A percentile compares a stretch with the other conserved stretches of the same genome.
Conservation (phyloP, 768 basidiomycete species). For the Dentipellis sp. region DNA sequence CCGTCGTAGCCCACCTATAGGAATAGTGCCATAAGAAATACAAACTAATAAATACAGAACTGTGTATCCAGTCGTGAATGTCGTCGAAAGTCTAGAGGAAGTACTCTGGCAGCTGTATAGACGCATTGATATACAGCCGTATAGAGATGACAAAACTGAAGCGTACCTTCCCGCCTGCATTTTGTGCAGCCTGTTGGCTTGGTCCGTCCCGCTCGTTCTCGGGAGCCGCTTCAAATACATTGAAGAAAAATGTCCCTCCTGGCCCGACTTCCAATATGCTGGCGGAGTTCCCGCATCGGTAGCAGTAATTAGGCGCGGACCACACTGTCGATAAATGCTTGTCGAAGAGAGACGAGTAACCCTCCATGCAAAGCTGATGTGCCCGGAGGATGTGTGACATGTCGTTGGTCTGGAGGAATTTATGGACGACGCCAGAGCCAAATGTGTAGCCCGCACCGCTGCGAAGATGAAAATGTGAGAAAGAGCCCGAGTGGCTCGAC, state of each 20-base stretch:
- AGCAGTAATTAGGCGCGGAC: constrained; percentile 98
- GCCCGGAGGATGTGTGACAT: constrained; percentile 98
- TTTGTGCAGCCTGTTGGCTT: constrained; percentile 66
- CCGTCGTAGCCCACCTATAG: not conserved
- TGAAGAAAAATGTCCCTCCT: constrained; percentile 82
- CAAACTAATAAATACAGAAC: not conserved
- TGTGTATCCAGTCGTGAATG: not conserved
- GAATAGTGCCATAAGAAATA: not conserved
- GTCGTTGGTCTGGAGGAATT: constrained; percentile 91
- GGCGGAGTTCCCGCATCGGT: constrained; percentile 95
- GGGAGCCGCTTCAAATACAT: constrained; percentile 97
- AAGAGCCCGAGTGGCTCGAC: constrained; percentile 9
- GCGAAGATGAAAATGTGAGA: constrained; percentile 9
- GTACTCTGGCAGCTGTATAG: constrained; percentile 65
- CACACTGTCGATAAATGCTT: constrained; percentile 95
- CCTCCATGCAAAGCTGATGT: constrained; percentile 99
- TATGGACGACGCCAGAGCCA: constrained; percentile 94
- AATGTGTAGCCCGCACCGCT: constrained; percentile 99
- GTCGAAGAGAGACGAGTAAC: constrained; percentile 95
- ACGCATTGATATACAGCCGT: not conserved
- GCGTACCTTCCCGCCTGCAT: constrained; percentile 59
- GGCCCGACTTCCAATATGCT: constrained; percentile 95
- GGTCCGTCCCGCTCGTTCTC: constrained; percentile 95
- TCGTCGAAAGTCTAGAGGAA: constrained; percentile 36
- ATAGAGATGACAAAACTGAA: not conserved